A percentile compares a stretch with the other conserved stretches of the same genome.
Evolutionary conservation across 352 stramenopile species (phyloP).

Genomic region (Thalassiosira oceanica): DNA sequence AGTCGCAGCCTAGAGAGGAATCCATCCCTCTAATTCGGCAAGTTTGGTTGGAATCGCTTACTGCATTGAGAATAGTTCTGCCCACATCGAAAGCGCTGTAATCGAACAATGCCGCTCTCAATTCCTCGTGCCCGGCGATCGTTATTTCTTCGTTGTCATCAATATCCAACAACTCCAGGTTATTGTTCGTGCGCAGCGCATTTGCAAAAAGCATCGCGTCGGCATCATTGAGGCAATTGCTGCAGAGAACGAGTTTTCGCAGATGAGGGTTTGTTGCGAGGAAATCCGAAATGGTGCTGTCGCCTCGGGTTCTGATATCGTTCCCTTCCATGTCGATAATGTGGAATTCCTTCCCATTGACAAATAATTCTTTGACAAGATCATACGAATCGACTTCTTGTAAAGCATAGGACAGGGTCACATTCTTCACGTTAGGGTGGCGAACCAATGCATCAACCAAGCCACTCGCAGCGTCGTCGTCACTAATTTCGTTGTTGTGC

Average conservation of each 20-base stretch:
- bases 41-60: conserved; percentile 3
- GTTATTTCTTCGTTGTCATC: conserved; percentile 10
- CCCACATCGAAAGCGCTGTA: no score
- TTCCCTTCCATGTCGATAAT: not conserved
- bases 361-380: not conserved
- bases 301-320: conserved; percentile 5
- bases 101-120: not conserved
- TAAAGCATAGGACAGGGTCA: not conserved
- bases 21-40: not conserved
- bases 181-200: conserved; percentile 10
- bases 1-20: not conserved
- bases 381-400: not conserved
- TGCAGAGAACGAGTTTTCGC: not conserved
- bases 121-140: not conserved
- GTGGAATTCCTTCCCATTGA: not conserved
- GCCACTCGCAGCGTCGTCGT: not conserved
- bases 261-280: conserved; percentile 11
- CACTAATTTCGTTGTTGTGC: not conserved
- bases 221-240: conserved; percentile 29
- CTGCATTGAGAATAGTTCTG: not conserved
- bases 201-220: conserved; percentile 19
- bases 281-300: conserved; percentile 17
- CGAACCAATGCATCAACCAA: no score
- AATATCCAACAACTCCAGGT: conserved; percentile 8
- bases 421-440: not conserved